Percentiles rank a stretch among this genome's conserved stretches.
phyloP scores from a whole-genome alignment of 192 early-diverging fungal genomes.

The Phycomyces blakesleeanus region DNA sequence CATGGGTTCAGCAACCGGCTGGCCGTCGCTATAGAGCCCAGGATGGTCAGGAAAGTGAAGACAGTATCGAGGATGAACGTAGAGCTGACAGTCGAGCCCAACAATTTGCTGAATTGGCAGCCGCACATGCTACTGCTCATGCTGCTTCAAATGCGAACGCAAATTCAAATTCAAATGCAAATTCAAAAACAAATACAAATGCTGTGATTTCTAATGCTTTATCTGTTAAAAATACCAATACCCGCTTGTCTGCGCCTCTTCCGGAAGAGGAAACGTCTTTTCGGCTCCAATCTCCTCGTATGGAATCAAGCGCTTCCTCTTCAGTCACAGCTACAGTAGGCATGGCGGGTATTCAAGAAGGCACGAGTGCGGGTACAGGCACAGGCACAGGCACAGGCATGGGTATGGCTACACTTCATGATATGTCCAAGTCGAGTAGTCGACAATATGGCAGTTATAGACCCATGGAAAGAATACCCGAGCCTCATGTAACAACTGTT shows the following conservation, averaged over 20 bases:
- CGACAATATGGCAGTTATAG: neutral
- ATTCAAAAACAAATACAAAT: neutral
- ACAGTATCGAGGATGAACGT: constrained; percentile 15
- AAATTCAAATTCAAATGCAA: neutral
- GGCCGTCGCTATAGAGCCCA: neutral
- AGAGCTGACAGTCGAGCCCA: neutral
- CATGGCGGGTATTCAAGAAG: neutral
- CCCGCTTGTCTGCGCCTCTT: no score
- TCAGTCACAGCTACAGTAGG: constrained; percentile 8
- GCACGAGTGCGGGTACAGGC: neutral
- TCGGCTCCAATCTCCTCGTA: neutral
- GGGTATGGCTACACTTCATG: neutral
- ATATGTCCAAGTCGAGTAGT: neutral
- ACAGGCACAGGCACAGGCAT: neutral
- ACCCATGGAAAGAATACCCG: neutral
- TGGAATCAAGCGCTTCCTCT: constrained; percentile 7
- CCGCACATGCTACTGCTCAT: neutral
- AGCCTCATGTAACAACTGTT: constrained; percentile 1
- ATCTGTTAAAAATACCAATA: no score
- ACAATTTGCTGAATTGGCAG: neutral
- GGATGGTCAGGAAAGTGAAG: constrained; percentile 4
- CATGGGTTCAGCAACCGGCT: constrained; percentile 19
- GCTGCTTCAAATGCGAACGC: neutral
- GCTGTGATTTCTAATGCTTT: neutral
- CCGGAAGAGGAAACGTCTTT: neutral